Base-by-base conservation (phyloP, 2,329 filamentous ascomycete species). In the Botryotinia calthae region DNA sequence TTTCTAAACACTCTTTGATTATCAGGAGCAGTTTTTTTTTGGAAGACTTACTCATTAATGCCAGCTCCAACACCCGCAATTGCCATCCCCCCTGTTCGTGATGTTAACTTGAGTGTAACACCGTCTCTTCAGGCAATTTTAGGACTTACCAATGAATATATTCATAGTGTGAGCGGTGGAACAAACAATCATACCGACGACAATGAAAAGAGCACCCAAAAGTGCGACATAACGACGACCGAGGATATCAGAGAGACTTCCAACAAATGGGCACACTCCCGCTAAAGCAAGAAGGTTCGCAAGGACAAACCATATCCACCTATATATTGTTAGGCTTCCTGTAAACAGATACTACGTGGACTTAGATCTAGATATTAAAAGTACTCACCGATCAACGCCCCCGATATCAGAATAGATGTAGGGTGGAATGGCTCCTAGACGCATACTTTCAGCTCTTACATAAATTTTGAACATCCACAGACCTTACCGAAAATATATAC, bases 31-130 rank as follows among this genome's bases (percentile, higher is more conserved):
- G 18, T 1, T 0, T 4, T 10, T 25, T 18, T 25, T 20, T 44
- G 2, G 28, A 62, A 70, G n/a, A 46, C 20, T 62, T 28, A 72
- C 80, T 92, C 90, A 76, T 89, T 90, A 73, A 92, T 86, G n/a
- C 90, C 90, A 9, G 90, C 89, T 51, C 90, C 90, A 16, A 88
- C 82, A 1, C 90, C 90, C 12, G 89, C 85, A 75, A 92, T 84
- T 2, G 80, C 79, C 83, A 85, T 85, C n/a, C 84, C 83, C 63
- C 80, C 86, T 87, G 64, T 16, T n/a, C 31, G 14, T 2, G 6
- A 18, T 48, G 51, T 74, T 28, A 75, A 51, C 28, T 25, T 22
- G 31, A 42, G 25, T 12, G 9, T 10, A 37, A 31, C 3, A 18
- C 9, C 7, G 3, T 20, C 0, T 22, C 18, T 25, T 25, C 12